These are phyloP conservation scores for Calvatia gigantea DNA, from an alignment of 768 basidiomycete genomes.

Conservation along the genomic window DNA sequence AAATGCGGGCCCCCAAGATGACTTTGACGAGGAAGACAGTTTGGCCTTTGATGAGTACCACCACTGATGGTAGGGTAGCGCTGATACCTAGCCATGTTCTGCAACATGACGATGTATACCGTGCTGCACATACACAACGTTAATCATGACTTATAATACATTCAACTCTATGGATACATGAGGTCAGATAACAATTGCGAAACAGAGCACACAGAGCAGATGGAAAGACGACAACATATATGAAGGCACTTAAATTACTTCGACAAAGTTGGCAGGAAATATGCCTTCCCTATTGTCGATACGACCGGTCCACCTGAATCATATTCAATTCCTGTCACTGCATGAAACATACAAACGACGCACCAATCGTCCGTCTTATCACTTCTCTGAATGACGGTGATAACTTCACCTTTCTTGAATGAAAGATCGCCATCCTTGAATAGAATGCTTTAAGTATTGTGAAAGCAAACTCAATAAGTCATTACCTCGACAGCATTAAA, in stretches of 20 bases:
- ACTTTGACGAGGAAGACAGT: conserved; percentile 22
- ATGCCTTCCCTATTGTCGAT: conserved; percentile 55
- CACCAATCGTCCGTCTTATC: conserved; percentile 75
- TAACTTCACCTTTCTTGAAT: conserved; percentile 73
- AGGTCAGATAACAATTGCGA: neutral
- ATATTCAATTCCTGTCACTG: neutral
- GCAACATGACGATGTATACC: too few relatives aligned
- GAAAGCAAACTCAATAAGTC: conserved; percentile 1
- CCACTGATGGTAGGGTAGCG: neutral
- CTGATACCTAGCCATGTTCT: too few relatives aligned
- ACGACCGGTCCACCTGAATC: conserved; percentile 74
- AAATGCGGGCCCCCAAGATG: neutral
- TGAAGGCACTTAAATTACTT: conserved; percentile 38
- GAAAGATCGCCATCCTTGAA: conserved; percentile 67
- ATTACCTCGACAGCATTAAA: conserved; percentile 71
- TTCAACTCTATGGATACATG: neutral
- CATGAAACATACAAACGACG: conserved; percentile 15
- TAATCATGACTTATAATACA: conserved; percentile 1
- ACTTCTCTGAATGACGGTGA: conserved; percentile 65
- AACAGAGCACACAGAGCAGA: neutral
- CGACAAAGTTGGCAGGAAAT: conserved; percentile 86
- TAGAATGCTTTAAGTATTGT: conserved; percentile 11
- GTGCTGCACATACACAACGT: too few relatives aligned
- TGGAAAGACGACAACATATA: neutral
- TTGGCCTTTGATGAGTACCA: neutral